phyloP scores from a whole-genome alignment of 306 rosid genomes.

The Cicer judaicum region DNA sequence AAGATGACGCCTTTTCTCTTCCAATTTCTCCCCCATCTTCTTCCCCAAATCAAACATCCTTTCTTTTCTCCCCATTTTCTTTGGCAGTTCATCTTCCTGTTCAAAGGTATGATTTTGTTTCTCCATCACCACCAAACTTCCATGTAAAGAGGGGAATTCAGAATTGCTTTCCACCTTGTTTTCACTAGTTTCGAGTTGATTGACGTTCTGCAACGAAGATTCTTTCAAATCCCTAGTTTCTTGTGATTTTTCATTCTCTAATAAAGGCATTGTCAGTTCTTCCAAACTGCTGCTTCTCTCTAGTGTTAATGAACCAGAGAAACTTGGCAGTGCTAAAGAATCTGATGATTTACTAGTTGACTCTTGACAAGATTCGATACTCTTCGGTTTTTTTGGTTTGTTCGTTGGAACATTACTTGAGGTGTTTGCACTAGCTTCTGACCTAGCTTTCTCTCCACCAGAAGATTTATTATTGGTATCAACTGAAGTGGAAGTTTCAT shows the following conservation, averaged over 20 bases:
- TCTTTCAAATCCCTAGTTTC: conserved; percentile 46
- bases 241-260: conserved; percentile 52
- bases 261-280: conserved; percentile 55
- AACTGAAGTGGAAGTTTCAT: conserved; percentile 46
- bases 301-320: conserved; percentile 41
- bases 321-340: conserved; percentile 39
- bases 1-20: conserved; percentile 80
- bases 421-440: conserved; percentile 48
- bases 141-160: conserved; percentile 41
- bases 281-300: conserved; percentile 41
- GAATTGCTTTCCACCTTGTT: conserved; percentile 44
- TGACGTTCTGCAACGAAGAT: conserved; percentile 45
- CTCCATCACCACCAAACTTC: conserved; percentile 43
- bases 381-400: conserved; percentile 44
- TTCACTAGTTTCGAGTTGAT: conserved; percentile 40
- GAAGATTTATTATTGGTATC: conserved; percentile 47
- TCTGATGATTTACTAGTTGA: conserved; percentile 50
- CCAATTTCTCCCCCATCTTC: conserved; percentile 90
- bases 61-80: conserved; percentile 79
- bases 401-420: conserved; percentile 50
- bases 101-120: conserved; percentile 48
- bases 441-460: conserved; percentile 40
- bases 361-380: conserved; percentile 42
- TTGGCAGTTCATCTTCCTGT: conserved; percentile 61
- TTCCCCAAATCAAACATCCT: conserved; percentile 79